phyloP scores from a whole-genome alignment of 768 basidiomycete genomes.

The Tulasnella sp. region DNA sequence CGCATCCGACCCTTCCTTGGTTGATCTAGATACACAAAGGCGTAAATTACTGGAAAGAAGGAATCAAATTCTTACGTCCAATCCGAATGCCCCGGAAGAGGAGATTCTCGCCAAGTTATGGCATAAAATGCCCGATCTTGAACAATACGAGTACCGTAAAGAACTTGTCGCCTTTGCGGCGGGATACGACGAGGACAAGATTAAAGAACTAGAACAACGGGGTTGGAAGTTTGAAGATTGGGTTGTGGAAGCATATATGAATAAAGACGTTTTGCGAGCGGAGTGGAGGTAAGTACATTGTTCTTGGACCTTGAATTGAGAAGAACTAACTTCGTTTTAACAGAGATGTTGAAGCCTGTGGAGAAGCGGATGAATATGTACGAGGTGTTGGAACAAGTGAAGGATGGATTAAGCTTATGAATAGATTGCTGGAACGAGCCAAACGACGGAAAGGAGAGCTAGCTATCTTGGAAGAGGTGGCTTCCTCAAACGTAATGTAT shows the following conservation, averaged over 20 bases:
- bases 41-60: conserved; percentile 39
- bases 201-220: no score
- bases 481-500: no score
- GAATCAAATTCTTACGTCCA: conserved; percentile 20
- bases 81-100: no score
- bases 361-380: background rate
- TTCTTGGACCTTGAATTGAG: background rate
- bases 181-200: no score
- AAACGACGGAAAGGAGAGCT: no score
- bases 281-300: conserved; percentile 35
- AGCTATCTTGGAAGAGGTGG: no score
- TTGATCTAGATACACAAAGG: conserved; percentile 39
- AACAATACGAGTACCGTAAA: conserved; percentile 61
- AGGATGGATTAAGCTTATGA: background rate
- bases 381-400: background rate
- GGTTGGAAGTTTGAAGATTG: conserved; percentile 31
- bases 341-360: background rate
- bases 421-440: background rate
- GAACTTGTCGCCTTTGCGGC: conserved; percentile 40
- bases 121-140: conserved; percentile 36
- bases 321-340: background rate
- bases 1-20: conserved; percentile 31
- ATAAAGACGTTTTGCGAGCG: conserved; percentile 35
- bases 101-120: conserved; percentile 39
- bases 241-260: conserved; percentile 44